A percentile compares a stretch with the other conserved stretches of the same genome.
Conservation (phyloP, 768 basidiomycete genomes). For the Lentinula sp. region DNA sequence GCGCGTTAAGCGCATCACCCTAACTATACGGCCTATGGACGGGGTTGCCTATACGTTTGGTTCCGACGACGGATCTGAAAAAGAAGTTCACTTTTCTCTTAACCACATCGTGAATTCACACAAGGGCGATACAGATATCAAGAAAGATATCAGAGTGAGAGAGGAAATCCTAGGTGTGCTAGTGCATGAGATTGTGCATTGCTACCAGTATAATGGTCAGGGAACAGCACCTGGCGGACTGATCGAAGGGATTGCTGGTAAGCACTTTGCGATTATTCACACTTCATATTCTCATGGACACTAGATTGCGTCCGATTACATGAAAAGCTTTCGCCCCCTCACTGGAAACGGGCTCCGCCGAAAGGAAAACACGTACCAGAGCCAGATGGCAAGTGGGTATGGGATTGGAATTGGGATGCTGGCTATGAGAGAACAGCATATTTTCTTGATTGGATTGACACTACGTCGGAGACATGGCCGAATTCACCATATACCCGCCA, state of each 20-base stretch:
- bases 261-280: conserved; percentile 7
- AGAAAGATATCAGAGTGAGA: conserved; percentile 26
- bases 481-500: not conserved
- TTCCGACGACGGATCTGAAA: conserved; percentile 33
- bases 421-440: conserved; percentile 73
- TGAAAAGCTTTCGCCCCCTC: conserved; percentile 55
- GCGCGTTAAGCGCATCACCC: conserved; percentile 48
- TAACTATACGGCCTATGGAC: conserved; percentile 59
- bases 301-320: conserved; percentile 68
- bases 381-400: conserved; percentile 9
- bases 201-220: conserved; percentile 62
- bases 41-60: conserved; percentile 70
- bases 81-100: conserved; percentile 72
- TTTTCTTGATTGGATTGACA: conserved; percentile 62
- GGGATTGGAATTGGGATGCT: conserved; percentile 55
- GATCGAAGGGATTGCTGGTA: conserved; percentile 77
- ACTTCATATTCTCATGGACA: not conserved
- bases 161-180: conserved; percentile 71
- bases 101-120: conserved; percentile 47
- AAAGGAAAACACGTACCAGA: conserved; percentile 1
- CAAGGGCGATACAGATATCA: conserved; percentile 47
- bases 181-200: conserved; percentile 74
- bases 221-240: conserved; percentile 63
- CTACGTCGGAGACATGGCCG: not conserved
- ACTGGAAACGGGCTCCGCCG: conserved; percentile 47